Conservation (phyloP, 352 stramenopile species). For the Globisporangium paroecandrum region DNA sequence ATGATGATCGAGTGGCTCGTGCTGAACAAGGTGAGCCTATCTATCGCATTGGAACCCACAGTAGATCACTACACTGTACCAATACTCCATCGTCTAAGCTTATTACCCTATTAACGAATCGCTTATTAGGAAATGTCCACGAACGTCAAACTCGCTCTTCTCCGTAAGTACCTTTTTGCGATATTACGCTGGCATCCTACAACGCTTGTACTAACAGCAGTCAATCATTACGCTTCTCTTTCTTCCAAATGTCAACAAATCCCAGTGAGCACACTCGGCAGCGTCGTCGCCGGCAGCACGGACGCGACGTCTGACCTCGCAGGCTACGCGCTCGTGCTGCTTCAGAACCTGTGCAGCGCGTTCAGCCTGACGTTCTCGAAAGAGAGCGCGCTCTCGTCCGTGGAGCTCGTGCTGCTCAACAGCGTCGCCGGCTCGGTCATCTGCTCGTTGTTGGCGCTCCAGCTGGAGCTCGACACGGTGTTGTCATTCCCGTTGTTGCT, state of each 20-base stretch:
- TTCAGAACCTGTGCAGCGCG: constrained; percentile 70
- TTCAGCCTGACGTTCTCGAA: constrained; percentile 63
- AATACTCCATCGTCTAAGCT: background rate
- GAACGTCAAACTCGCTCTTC: constrained; percentile 53
- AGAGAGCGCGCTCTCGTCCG: constrained; percentile 47
- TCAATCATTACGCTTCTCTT: background rate
- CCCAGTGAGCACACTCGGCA: constrained; percentile 56
- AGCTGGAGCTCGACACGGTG: constrained; percentile 42
- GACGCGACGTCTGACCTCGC: constrained; percentile 40
- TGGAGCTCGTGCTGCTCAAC: constrained; percentile 57
- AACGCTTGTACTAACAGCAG: background rate
- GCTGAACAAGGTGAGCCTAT: constrained; percentile 40
- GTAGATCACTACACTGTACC: background rate
- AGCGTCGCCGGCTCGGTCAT: constrained; percentile 42
- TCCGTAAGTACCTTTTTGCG: constrained; percentile 29
- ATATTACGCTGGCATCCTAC: background rate
- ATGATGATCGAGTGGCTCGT: constrained; percentile 78
- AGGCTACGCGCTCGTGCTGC: constrained; percentile 57
- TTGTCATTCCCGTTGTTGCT: constrained; percentile 24
- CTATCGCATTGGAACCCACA: background rate
- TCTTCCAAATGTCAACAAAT: background rate
- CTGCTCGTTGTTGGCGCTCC: constrained; percentile 35
- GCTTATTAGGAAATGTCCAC: constrained; percentile 33
- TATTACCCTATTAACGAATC: background rate
- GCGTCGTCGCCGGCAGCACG: constrained; percentile 50